Evolutionary conservation across 225 moss, liverwort and hornwort genomes (phyloP), one percentile per base, ranked within the genome.

Genomic region (Neckera pumila): DNA sequence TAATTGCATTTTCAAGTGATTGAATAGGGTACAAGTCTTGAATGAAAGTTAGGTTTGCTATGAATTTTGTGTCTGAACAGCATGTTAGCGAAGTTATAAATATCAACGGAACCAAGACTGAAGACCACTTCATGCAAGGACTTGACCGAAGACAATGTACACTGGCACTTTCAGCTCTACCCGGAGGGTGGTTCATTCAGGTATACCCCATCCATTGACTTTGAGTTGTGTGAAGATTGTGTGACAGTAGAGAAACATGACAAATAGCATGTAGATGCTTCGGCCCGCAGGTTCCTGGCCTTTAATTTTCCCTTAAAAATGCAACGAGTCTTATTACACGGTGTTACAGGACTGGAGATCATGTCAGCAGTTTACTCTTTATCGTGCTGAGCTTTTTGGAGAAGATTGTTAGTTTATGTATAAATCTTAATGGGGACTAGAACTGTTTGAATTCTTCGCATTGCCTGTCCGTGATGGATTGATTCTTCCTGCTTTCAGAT

Each of bases 131-230:
- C 20, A 86, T 92, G 88, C 83, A 86, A 78, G 96, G 94, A 53
- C 67, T 99, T 47, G 94, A 99, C 67, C 93, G 89, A 93, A 88
- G 89, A n/a, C 84, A 88, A 63, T 92, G 86, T 88, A 97, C 98
- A 86, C 81, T 97, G 38, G 96, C 95, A 42, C 88, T 93, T 53
- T 82, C 92, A 83, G 88, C 93, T 61, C 51, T 95, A 58, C 91
- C 90, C 42, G 93, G 94, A 36, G 94, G 92, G 58, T 95, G 95
- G 95, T 92, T 99, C 82, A 91, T 96, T 86, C 98, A 99, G 97
- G 98, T 99, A 89, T n/a, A 79, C 23, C 81, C 81, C 47, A 38
- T 9, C 58, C 38, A 40, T n/a, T 42, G 38, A 26, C 58, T 72
- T 86, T 60, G 53, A 76, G 51, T 82, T 77, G 58, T 64, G 42